These are phyloP conservation scores for Helotiales sp. DNA, from an alignment of 2,329 filamentous ascomycete species.

Conservation along the genomic window DNA sequence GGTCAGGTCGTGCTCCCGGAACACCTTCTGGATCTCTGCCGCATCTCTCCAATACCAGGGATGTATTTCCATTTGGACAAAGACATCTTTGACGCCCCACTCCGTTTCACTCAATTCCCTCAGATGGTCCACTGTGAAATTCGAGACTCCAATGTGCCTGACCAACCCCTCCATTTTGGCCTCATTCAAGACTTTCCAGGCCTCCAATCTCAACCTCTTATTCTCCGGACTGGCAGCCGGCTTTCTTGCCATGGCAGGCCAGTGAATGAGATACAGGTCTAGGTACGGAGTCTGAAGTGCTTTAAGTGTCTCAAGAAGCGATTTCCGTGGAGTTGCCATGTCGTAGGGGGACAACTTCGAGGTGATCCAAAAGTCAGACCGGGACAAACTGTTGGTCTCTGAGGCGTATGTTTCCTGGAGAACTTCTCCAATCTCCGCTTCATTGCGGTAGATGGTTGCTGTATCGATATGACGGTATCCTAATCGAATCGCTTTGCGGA, in stretches of 20 bases:
- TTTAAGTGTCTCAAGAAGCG: conserved; percentile 62
- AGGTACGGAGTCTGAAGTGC: conserved; percentile 70
- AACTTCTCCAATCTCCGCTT: conserved; percentile 68
- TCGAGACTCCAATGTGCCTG: conserved; percentile 80
- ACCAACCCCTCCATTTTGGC: conserved; percentile 70
- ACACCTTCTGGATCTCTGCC: conserved; percentile 25
- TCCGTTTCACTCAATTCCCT: conserved; percentile 62
- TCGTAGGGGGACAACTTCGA: conserved; percentile 84
- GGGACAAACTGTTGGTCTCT: conserved; percentile 64
- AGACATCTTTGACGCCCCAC: conserved; percentile 59
- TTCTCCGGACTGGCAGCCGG: conserved; percentile 61
- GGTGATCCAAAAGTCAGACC: conserved; percentile 71
- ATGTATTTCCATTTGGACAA: conserved; percentile 84
- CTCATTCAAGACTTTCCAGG: conserved; percentile 73
- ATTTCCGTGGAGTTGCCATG: conserved; percentile 71
- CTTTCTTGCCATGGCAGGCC: conserved; percentile 55
- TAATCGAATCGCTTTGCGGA: conserved; percentile 67
- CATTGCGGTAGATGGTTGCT: conserved; percentile 75
- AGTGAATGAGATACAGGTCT: conserved; percentile 75
- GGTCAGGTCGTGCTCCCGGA: conserved; percentile 16
- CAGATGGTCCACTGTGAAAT: conserved; percentile 71
- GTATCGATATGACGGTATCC: conserved; percentile 82
- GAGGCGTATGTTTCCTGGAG: conserved; percentile 50
- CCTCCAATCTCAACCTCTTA: conserved; percentile 59
- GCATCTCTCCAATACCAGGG: conserved; percentile 49